phyloP scores from a whole-genome alignment of 2,329 filamentous ascomycete species.

The Magnaporthiopsis incrustans region DNA sequence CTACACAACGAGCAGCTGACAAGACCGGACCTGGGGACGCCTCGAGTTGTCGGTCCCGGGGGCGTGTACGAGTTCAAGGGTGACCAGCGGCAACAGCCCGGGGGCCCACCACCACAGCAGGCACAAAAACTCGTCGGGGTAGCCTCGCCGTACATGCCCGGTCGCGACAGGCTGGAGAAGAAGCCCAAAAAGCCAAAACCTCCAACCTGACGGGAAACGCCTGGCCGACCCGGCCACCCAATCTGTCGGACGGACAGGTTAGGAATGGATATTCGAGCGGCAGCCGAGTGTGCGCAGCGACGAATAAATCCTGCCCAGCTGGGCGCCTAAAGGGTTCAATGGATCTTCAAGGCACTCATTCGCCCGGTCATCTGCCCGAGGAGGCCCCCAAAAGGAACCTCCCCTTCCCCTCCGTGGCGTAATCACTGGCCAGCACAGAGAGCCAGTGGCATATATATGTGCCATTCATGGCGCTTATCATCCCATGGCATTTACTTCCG shows the following conservation, averaged over 20 bases:
- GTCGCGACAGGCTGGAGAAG: slow-evolving; percentile 38
- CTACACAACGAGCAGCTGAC: slow-evolving; percentile 72
- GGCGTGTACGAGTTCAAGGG: slow-evolving; percentile 45
- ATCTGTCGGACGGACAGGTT: background rate
- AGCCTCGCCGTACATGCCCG: slow-evolving; percentile 48
- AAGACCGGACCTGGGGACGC: slow-evolving; percentile 50
- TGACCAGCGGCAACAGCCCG: slow-evolving; percentile 16
- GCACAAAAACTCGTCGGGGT: slow-evolving; percentile 35
- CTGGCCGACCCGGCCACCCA: too few species aligned
- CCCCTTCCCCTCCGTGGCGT: background rate
- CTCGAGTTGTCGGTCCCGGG: slow-evolving; percentile 24
- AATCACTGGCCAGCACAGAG: background rate
- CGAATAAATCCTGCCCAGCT: background rate
- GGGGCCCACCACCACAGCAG: slow-evolving; percentile 16
- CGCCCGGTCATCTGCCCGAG: background rate
- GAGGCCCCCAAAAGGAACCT: too few species aligned
- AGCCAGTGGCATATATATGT: background rate
- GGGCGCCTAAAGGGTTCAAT: too few species aligned
- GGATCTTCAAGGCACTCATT: too few species aligned
- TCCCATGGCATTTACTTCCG: background rate
- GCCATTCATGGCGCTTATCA: background rate
- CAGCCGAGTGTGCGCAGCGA: background rate
- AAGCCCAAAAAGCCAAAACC: slow-evolving; percentile 19
- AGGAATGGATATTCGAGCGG: background rate
- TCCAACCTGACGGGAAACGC: background rate